These are phyloP conservation scores for Chondrus crispus DNA, from an alignment of 23 red algal species.

Conservation along the genomic window DNA sequence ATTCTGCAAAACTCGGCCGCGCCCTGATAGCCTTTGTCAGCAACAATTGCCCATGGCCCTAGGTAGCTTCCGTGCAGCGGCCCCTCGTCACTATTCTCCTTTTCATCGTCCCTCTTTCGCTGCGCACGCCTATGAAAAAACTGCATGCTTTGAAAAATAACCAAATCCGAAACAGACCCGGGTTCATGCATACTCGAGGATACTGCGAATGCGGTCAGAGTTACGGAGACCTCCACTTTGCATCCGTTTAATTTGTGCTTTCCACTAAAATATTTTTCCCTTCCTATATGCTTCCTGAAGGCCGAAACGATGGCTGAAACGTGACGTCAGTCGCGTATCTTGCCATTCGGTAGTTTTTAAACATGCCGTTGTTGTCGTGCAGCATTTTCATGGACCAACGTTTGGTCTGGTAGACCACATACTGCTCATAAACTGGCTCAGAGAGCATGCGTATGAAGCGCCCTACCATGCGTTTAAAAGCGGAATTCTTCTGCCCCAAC, in stretches of 20 bases:
- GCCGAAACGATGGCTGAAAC: neutral
- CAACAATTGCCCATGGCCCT: neutral
- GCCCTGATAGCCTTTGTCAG: neutral
- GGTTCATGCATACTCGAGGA: neutral
- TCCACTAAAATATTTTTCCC: neutral
- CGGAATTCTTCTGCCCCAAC: neutral
- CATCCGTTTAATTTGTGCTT: neutral
- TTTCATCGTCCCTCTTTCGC: neutral
- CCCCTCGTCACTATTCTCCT: neutral
- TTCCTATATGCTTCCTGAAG: neutral
- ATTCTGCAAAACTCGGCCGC: neutral
- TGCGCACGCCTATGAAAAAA: neutral
- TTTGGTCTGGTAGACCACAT: neutral
- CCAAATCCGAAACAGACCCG: neutral
- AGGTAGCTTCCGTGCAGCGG: neutral
- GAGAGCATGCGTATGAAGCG: neutral
- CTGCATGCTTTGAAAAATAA: neutral
- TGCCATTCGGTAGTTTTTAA: neutral
- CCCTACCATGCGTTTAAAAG: neutral
- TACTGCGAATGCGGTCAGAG: neutral
- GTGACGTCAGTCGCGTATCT: neutral
- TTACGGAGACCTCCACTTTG: neutral
- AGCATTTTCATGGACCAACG: neutral
- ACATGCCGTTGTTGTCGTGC: neutral
- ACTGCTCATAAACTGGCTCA: neutral